Conservation (phyloP, 495 filamentous ascomycete genomes). For the Penicillium macrosclerotiorum region DNA sequence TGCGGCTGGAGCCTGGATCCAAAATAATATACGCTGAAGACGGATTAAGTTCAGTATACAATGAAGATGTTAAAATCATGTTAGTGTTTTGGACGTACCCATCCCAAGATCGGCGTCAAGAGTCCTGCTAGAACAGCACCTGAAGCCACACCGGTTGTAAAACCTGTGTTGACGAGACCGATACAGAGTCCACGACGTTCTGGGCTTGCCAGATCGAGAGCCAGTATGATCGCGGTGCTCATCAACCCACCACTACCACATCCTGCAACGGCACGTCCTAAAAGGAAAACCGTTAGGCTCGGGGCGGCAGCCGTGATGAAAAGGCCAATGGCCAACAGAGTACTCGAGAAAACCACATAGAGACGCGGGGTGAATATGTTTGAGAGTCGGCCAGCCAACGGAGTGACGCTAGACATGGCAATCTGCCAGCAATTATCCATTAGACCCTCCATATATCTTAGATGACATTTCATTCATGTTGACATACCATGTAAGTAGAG, state of each 20-base stretch:
- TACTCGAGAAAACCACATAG: slow-evolving; percentile 55
- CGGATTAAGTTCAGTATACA: not conserved
- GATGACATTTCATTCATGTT: not conserved
- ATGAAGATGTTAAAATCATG: not conserved
- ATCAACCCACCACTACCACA: slow-evolving; percentile 65
- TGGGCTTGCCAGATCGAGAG: slow-evolving; percentile 63
- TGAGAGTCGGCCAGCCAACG: slow-evolving; percentile 63
- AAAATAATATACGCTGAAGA: slow-evolving; percentile 63
- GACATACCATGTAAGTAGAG: slow-evolving; percentile 60
- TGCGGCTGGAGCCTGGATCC: slow-evolving; percentile 58
- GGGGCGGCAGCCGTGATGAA: slow-evolving; percentile 59
- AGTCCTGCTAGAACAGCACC: slow-evolving; percentile 71
- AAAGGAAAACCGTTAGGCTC: slow-evolving; percentile 57
- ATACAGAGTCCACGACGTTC: slow-evolving; percentile 66
- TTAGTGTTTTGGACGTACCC: slow-evolving; percentile 52
- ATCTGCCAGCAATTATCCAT: slow-evolving; percentile 43
- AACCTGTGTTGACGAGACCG: slow-evolving; percentile 63
- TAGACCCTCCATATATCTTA: not conserved
- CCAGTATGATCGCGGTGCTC: slow-evolving; percentile 65
- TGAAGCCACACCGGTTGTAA: slow-evolving; percentile 66
- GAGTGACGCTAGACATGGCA: slow-evolving; percentile 62
- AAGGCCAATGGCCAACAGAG: slow-evolving; percentile 58
- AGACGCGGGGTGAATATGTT: slow-evolving; percentile 64
- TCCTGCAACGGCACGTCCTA: slow-evolving; percentile 63
- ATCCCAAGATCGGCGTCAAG: slow-evolving; percentile 59